Evolutionary conservation across 192 early-diverging fungal genomes (phyloP).

Genomic region (Umbelopsis sp.): DNA sequence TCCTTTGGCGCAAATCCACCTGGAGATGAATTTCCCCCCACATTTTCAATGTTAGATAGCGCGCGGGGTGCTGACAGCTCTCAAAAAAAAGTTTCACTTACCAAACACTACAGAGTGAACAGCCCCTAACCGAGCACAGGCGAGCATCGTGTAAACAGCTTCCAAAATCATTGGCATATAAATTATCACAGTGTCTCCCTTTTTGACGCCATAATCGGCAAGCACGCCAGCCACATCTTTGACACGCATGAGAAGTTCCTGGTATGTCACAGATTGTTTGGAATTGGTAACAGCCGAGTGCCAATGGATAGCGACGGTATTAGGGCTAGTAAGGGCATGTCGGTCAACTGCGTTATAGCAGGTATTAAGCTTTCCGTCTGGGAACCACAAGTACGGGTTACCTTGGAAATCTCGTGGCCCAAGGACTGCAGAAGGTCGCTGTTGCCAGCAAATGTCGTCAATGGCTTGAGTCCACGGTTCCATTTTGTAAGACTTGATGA

Average conservation of each 20-base stretch:
- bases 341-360: constrained; percentile 83
- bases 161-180: constrained; percentile 89
- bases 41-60: neutral
- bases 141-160: constrained; percentile 81
- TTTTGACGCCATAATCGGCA: constrained; percentile 54
- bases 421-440: constrained; percentile 20
- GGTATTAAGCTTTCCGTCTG: constrained; percentile 71
- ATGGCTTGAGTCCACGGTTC: constrained; percentile 21
- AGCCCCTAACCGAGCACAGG: constrained; percentile 82
- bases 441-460: constrained; percentile 27
- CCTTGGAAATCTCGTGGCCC: neutral
- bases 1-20: constrained; percentile 76
- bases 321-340: constrained; percentile 60
- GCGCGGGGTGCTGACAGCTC: neutral
- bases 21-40: constrained; percentile 3
- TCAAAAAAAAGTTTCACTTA: neutral
- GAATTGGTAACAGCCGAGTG: constrained; percentile 69
- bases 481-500: neutral
- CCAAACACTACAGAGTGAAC: constrained; percentile 84
- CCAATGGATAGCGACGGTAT: constrained; percentile 71
- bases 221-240: constrained; percentile 68
- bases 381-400: constrained; percentile 64
- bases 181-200: constrained; percentile 77
- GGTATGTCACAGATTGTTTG: constrained; percentile 62
- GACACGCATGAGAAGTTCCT: constrained; percentile 68